Percentiles rank a stretch among this genome's conserved stretches.
phyloP scores from a whole-genome alignment of 805 yeast genomes.

The Maudiozyma serrabonitensis region DNA sequence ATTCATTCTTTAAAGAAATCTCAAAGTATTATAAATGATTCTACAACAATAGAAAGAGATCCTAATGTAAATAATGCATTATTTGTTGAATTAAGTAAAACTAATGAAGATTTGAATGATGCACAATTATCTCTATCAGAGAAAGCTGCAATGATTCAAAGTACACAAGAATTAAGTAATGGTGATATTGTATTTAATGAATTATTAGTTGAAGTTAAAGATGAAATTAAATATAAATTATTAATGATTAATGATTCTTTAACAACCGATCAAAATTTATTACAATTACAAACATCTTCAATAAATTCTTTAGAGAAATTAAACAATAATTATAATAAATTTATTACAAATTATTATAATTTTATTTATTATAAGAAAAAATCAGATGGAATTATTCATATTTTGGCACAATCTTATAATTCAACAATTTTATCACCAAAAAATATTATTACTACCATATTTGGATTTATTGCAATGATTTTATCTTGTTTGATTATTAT shows the following conservation, averaged over 20 bases:
- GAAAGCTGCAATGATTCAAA: conserved; percentile 17
- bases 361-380: conserved; percentile 20
- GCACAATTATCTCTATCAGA: conserved; percentile 21
- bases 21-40: not conserved
- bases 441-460: conserved; percentile 1
- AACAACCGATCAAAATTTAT: conserved; percentile 2
- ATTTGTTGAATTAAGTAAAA: conserved; percentile 24
- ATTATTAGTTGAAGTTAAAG: conserved; percentile 18
- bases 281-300: not conserved
- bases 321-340: conserved; percentile 22
- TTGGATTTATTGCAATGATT: conserved; percentile 9
- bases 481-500: conserved; percentile 15
- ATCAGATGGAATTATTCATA: conserved; percentile 21
- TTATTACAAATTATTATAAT: conserved; percentile 24
- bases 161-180: conserved; percentile 10
- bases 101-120: conserved; percentile 27
- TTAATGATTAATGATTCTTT: conserved; percentile 7
- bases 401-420: conserved; percentile 18
- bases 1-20: not conserved
- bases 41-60: conserved; percentile 3
- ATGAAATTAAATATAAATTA: conserved; percentile 19
- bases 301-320: conserved; percentile 12
- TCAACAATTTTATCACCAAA: conserved; percentile 1
- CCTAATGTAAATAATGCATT: conserved; percentile 14
- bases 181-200: conserved; percentile 20